Percentiles rank a stretch among this genome's conserved stretches.
These are phyloP conservation scores for Fusarium sp. DNA, from an alignment of 2,329 filamentous ascomycete species.

Conservation along the genomic window DNA sequence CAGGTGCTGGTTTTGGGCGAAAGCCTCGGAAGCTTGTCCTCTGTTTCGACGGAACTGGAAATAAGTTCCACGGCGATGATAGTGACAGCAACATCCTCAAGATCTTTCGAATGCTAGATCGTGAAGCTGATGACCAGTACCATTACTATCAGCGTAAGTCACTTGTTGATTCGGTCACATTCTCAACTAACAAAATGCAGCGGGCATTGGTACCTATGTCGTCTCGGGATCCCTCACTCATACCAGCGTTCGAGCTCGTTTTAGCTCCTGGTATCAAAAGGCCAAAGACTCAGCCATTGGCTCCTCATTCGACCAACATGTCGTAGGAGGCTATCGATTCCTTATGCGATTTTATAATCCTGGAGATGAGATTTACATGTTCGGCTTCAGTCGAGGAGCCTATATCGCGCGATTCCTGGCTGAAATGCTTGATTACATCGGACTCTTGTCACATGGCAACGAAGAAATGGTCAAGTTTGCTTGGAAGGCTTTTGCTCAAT, in stretches of 20 bases:
- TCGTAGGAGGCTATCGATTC: conserved; percentile 85
- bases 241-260: conserved; percentile 64
- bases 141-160: conserved; percentile 72
- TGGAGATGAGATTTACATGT: conserved; percentile 75
- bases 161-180: accelerated
- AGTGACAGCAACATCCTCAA: conserved; percentile 75
- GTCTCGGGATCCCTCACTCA: conserved; percentile 69
- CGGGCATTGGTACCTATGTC: conserved; percentile 80
- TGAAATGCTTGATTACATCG: conserved; percentile 87
- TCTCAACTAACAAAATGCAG: conserved; percentile 46
- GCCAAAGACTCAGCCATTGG: conserved; percentile 84
- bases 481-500: conserved; percentile 83
- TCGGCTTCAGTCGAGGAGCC: conserved; percentile 78
- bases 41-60: conserved; percentile 73
- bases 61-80: conserved; percentile 72
- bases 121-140: conserved; percentile 69
- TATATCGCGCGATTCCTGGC: conserved; percentile 81
- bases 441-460: conserved; percentile 82
- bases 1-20: conserved; percentile 25
- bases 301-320: conserved; percentile 83
- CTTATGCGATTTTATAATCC: conserved; percentile 78
- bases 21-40: conserved; percentile 63
- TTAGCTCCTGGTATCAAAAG: conserved; percentile 76
- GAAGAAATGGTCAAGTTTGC: conserved; percentile 87
- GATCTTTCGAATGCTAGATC: conserved; percentile 76